Conservation (phyloP, 208 protist species). For the Wallacemonas sp. region DNA sequence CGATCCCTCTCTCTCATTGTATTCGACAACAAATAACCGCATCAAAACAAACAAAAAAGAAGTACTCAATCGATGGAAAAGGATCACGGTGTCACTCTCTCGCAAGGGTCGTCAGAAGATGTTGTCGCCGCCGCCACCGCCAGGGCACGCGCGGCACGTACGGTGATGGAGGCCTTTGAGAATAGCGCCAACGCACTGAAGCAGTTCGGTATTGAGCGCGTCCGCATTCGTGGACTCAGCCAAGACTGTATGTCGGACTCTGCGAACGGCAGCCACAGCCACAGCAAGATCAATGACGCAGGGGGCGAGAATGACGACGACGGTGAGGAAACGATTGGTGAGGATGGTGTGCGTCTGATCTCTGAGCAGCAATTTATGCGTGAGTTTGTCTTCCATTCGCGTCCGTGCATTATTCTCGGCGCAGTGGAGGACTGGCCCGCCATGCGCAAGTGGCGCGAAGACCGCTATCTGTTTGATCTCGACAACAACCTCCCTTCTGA, state of each 20-base stretch:
- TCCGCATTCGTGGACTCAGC: conserved; percentile 74
- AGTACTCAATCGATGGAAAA: background rate
- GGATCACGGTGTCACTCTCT: background rate
- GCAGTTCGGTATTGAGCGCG: conserved; percentile 69
- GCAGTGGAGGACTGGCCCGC: conserved; percentile 76
- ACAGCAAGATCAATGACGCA: background rate
- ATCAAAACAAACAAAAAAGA: conserved; percentile 9
- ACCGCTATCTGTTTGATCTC: conserved; percentile 79
- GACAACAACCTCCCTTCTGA: conserved; percentile 47
- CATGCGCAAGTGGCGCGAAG: conserved; percentile 68
- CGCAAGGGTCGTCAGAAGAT: background rate
- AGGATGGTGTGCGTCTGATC: conserved; percentile 32
- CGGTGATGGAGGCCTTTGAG: conserved; percentile 65
- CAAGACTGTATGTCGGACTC: conserved; percentile 26
- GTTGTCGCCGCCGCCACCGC: conserved; percentile 4
- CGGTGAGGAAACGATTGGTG: conserved; percentile 6
- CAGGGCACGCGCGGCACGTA: conserved; percentile 14
- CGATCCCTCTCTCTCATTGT: too few species aligned
- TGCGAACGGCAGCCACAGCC: conserved; percentile 20
- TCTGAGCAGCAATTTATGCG: conserved; percentile 84
- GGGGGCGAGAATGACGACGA: conserved; percentile 1
- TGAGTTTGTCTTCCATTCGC: conserved; percentile 83
- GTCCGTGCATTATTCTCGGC: conserved; percentile 80
- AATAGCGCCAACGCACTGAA: conserved; percentile 59
- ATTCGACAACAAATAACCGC: too few species aligned